Evolutionary conservation across 2,329 filamentous ascomycete genomes (phyloP), one percentile per base, ranked within the genome.

Genomic region (Delphinella strobiligena): DNA sequence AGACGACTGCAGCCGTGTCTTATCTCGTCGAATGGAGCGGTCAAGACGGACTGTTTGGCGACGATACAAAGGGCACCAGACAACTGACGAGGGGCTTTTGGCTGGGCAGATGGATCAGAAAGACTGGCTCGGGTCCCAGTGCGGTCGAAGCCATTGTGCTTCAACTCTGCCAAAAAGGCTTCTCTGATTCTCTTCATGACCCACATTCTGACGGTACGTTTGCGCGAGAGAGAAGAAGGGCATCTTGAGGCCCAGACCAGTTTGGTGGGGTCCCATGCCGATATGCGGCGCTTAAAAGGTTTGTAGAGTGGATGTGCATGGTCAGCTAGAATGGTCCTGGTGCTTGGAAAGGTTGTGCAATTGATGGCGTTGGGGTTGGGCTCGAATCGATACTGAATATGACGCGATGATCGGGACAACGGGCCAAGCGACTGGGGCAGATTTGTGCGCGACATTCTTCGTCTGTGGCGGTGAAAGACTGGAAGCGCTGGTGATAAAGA

Each of bases 201-300:
- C 54, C 61, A 64, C 10, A 61, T 64, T 15, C 73, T 60, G n/a
- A 75, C 60, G 16, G 66, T 62, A 5, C 58, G 56, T 40, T 66
- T 69, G 16, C 54, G 52, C 3, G 46, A 39, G 50, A 53, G 38
- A 44, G 50, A 44, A 38, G 55, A 45, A 41, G 54, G 46, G n/a
- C 47, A 37, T 41, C 61, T 49, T 4, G 68, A 60, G 12, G 55
- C 53, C 65, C 67, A 72, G 62, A 70, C 70, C 14, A 76, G 57
- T 24, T 55, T 57, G 48, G 62, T 55, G 8, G 52, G 47, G 39
- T 57, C 46, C 42, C 55, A 54, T 11, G 41, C 35, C 3, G 39
- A 40, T 8, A 52, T 31, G 1, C 46, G 40, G 5, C 51, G 46
- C 11, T 36, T 33, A 2, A 48, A 55, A 31, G 62, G 56, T 32